phyloP scores from a whole-genome alignment of 1,139 yeast species.

The Geotrichum armillariae region DNA sequence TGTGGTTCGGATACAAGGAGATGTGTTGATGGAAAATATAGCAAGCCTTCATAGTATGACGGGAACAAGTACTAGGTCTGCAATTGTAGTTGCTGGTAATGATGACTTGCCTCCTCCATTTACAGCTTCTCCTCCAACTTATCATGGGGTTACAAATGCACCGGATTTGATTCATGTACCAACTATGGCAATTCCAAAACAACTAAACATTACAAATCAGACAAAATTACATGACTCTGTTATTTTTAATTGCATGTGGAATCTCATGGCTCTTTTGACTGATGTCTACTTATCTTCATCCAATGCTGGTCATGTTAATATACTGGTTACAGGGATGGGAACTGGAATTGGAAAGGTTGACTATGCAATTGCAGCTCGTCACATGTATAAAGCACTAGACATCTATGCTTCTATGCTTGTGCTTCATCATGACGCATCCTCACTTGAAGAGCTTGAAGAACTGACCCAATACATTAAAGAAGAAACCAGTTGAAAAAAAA shows the following conservation, averaged over 20 bases:
- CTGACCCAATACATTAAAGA: too few relatives aligned
- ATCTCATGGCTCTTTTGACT: constrained; percentile 34
- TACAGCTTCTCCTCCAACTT: constrained; percentile 6
- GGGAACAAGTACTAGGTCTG: too few relatives aligned
- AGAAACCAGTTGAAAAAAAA: background rate
- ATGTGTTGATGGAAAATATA: background rate
- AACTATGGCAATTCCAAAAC: constrained; percentile 44
- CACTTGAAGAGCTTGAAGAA: too few relatives aligned
- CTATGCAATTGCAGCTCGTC: constrained; percentile 24
- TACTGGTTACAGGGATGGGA: constrained; percentile 52
- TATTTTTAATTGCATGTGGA: constrained; percentile 52
- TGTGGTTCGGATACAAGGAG: constrained; percentile 26
- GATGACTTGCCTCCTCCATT: too few relatives aligned
- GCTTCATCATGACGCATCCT: background rate
- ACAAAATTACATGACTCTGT: constrained; percentile 21
- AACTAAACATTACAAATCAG: background rate
- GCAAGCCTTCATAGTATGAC: background rate
- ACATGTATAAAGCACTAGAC: constrained; percentile 17
- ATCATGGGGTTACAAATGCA: background rate
- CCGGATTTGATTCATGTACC: constrained; percentile 48
- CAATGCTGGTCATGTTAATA: background rate
- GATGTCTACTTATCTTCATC: constrained; percentile 30
- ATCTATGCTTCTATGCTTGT: background rate
- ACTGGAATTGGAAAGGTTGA: constrained; percentile 53
- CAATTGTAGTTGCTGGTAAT: too few relatives aligned